Conservation (phyloP, 2,329 filamentous ascomycete genomes). For the Aspergillus sojae region DNA sequence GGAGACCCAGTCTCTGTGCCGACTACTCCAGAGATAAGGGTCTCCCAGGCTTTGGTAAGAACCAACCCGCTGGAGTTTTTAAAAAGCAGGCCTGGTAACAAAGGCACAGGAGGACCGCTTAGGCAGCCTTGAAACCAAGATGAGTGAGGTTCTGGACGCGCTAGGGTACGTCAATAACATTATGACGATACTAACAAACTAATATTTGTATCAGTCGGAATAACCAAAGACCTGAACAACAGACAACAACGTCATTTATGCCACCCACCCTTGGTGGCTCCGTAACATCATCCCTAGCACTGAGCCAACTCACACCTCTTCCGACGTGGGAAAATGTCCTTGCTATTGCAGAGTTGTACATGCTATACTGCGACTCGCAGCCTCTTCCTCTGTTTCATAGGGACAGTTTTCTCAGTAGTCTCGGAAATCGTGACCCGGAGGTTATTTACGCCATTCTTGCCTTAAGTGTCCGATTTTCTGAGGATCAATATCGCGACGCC, state of each 20-base stretch:
- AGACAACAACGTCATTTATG: constrained; percentile 10
- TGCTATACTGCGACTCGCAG: constrained; percentile 54
- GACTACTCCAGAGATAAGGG: constrained; percentile 12
- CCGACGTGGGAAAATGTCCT: constrained; percentile 45
- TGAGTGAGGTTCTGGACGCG: constrained; percentile 39
- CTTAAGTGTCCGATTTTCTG: constrained; percentile 47
- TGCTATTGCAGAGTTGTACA: constrained; percentile 46
- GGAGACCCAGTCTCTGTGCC: constrained; percentile 19
- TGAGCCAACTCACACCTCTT: constrained; percentile 29
- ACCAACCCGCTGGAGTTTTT: neutral
- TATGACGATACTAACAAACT: constrained; percentile 4
- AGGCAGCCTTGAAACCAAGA: constrained; percentile 36
- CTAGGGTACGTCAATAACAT: constrained; percentile 33
- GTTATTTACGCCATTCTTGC: constrained; percentile 43
- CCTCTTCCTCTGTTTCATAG: constrained; percentile 52
- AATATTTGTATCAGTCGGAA: constrained; percentile 10
- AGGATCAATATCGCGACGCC: constrained; percentile 25
- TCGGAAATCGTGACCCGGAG: constrained; percentile 42
- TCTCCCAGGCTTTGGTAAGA: constrained; percentile 26
- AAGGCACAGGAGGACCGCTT: constrained; percentile 35
- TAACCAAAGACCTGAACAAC: constrained; percentile 19
- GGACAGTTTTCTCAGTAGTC: constrained; percentile 43
- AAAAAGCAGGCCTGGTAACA: neutral
- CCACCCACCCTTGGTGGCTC: constrained; percentile 11
- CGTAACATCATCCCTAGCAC: constrained; percentile 11